Evolutionary conservation across 2,329 filamentous ascomycete genomes (phyloP).

Genomic region (Fusarium oligoseptatum): DNA sequence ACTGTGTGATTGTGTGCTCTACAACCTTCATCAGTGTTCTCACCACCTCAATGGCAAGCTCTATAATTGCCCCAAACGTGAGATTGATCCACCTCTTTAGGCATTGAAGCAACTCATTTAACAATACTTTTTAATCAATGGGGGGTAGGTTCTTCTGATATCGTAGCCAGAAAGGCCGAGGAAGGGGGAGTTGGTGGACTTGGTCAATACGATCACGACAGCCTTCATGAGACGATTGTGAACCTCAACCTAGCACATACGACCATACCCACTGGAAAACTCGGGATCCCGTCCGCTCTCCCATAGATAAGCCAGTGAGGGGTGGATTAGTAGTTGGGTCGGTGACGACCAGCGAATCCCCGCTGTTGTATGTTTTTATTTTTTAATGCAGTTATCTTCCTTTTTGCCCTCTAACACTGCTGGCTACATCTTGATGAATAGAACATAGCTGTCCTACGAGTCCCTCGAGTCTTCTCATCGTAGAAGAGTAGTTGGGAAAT

Average conservation of each 20-base stretch:
- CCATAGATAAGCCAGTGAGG: neutral
- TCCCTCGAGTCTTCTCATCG: no score
- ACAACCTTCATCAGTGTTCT: accelerated
- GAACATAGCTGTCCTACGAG: no score
- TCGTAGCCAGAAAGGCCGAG: neutral
- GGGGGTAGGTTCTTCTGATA: neutral
- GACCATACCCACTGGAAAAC: neutral
- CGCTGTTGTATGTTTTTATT: neutral
- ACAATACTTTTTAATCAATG: neutral
- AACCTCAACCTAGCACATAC: neutral
- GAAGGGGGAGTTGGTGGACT: neutral
- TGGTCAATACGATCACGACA: neutral
- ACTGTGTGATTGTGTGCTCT: neutral
- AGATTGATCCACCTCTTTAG: neutral
- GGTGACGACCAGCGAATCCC: no score
- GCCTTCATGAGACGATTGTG: neutral
- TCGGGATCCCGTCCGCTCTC: neutral
- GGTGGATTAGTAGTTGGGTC: no score
- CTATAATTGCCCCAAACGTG: neutral
- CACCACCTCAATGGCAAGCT: neutral
- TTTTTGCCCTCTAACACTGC: neutral
- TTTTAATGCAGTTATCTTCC: no score
- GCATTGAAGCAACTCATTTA: neutral
- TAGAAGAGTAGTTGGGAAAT: neutral
- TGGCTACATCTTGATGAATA: neutral